phyloP scores from a whole-genome alignment of 2,329 filamentous ascomycete species.

The Byssothecium circinans region DNA sequence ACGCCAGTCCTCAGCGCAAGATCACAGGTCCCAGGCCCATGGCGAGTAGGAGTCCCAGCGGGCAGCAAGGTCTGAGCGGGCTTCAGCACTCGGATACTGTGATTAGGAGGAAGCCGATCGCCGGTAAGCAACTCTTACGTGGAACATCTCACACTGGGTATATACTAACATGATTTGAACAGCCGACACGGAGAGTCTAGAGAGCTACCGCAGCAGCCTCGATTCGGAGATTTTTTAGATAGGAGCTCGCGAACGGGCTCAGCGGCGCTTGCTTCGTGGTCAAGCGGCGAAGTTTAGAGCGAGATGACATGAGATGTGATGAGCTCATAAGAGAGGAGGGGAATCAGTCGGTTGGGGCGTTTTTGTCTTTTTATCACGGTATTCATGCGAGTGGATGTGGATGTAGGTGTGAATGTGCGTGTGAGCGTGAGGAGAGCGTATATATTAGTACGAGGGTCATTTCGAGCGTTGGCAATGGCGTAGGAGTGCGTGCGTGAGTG shows the following conservation, averaged over 20 bases:
- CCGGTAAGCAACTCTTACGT: conserved; percentile 24
- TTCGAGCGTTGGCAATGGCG: too few relatives aligned
- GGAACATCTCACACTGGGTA: background rate
- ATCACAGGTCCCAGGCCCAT: conserved; percentile 55
- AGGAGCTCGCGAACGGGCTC: too few relatives aligned
- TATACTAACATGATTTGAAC: conserved; percentile 10
- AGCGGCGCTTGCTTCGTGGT: background rate
- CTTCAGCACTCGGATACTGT: conserved; percentile 39
- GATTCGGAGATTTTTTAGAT: conserved; percentile 42
- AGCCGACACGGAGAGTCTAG: conserved; percentile 36
- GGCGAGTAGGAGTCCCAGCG: conserved; percentile 53
- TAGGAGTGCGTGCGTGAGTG: too few relatives aligned
- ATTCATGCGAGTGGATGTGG: too few relatives aligned
- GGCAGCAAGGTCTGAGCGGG: conserved; percentile 18
- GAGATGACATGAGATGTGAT: too few relatives aligned
- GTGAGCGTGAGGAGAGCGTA: too few relatives aligned
- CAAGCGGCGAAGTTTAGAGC: background rate
- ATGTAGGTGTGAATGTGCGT: too few relatives aligned
- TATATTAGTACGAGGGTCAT: too few relatives aligned
- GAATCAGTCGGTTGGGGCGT: too few relatives aligned
- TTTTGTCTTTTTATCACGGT: too few relatives aligned
- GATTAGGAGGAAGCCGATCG: conserved; percentile 40
- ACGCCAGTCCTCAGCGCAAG: conserved; percentile 43
- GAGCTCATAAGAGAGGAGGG: too few relatives aligned
- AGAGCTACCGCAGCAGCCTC: conserved; percentile 38